Conservation (phyloP, 2,329 filamentous ascomycete genomes). For the Cercospora zeae-maydis region DNA sequence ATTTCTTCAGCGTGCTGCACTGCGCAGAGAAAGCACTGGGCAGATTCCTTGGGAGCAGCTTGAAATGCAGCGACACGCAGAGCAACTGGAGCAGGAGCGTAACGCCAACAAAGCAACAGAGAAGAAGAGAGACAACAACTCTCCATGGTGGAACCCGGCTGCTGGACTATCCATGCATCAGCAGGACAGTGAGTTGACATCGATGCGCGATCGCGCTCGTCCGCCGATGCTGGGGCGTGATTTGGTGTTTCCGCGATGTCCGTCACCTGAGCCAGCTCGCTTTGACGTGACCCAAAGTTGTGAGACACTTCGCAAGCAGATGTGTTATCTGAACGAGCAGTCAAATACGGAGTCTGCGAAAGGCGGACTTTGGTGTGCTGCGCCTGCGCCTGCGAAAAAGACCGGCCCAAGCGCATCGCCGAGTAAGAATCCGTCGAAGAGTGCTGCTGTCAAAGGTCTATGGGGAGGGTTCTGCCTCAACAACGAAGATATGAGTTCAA, state of each 20-base stretch:
- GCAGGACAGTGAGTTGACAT: slow-evolving; percentile 45
- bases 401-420: slow-evolving; percentile 4
- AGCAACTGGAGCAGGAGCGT: slow-evolving; percentile 56
- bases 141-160: slow-evolving; percentile 42
- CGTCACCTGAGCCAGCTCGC: slow-evolving; percentile 78
- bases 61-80: slow-evolving; percentile 75
- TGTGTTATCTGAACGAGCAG: slow-evolving; percentile 51
- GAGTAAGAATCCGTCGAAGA: slow-evolving; percentile 18
- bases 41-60: slow-evolving; percentile 70
- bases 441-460: slow-evolving; percentile 50
- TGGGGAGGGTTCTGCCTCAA: slow-evolving; percentile 70
- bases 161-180: slow-evolving; percentile 30
- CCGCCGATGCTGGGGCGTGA: slow-evolving; percentile 88
- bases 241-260: slow-evolving; percentile 74
- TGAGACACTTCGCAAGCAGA: slow-evolving; percentile 48
- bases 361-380: slow-evolving; percentile 57
- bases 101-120: slow-evolving; percentile 41
- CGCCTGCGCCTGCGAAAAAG: slow-evolving; percentile 18
- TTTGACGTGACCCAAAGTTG: slow-evolving; percentile 71
- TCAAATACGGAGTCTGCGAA: slow-evolving; percentile 40
- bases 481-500: slow-evolving; percentile 34
- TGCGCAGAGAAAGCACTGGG: slow-evolving; percentile 58
- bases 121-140: slow-evolving; percentile 26
- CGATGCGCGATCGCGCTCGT: slow-evolving; percentile 57
- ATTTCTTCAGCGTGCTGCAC: slow-evolving; percentile 22